Evolutionary conservation across 768 basidiomycete species (phyloP), one percentile per base, ranked within the genome.

Genomic region (Panaeolus cyanescens): DNA sequence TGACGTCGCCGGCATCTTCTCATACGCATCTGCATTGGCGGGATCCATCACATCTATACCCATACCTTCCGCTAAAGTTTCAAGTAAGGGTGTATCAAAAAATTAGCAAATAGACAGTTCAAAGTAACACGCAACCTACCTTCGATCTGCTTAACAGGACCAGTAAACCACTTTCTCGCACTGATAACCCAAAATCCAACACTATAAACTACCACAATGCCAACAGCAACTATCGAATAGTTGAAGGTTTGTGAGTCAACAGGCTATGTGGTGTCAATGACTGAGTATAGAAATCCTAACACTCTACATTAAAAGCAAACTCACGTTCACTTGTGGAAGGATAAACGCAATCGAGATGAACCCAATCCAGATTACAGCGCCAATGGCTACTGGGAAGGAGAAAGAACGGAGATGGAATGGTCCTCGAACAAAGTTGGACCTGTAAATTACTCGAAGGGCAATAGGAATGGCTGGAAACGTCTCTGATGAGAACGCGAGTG

Each of bases 301-400:
- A 42, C 17, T 5, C 10, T 40, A 54, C 30, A 15, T 57, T 37
- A 34, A 31, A 37, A 32, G n/a, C 55, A 32, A 9, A 64, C 80
- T 61, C 63, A 83, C 84, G 68, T 88, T 91, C 30, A 82, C 74
- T 72, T 87, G 83, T 6, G 89, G 90, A 1, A 93, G 80, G 65
- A 91, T 85, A 72, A 92, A 92, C 5, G 80, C 85, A 66, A 92
- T 85, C 5, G 88, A 78, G 65, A 93, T 92, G 71, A 90, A 90
- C 0, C 67, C 68, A 32, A 92, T 91, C 90, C 91, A 92, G 17
- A 73, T 13, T n/a, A 87, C 83, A 3, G 90, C 85, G 13, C 68
- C 64, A 32, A 83, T 71, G 3, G 86, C 83, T 17, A 90, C 72
- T 4, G 87, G 85, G 64, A 82, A 83, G 1, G 88, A 90, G 70